A percentile compares a stretch with the other conserved stretches of the same genome.
Evolutionary conservation across 257 asterid genomes (phyloP).

Genomic region (Nicotiana tabacum): DNA sequence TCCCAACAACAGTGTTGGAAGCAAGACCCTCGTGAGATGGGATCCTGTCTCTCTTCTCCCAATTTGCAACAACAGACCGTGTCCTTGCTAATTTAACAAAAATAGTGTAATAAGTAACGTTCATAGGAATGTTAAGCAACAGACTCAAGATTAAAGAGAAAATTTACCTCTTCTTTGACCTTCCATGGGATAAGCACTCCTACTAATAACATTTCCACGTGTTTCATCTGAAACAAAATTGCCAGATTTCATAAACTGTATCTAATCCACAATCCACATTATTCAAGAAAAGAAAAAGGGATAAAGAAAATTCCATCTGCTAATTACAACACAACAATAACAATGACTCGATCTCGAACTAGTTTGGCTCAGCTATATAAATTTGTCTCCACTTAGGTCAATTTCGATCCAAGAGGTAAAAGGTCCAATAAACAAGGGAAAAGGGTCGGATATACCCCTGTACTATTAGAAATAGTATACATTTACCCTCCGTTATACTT

Average conservation of each 20-base stretch:
- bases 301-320: neutral
- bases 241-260: neutral
- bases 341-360: neutral
- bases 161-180: constrained; percentile 63
- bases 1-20: constrained; percentile 49
- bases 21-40: constrained; percentile 44
- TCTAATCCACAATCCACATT: neutral
- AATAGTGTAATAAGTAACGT: constrained; percentile 11
- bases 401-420: neutral
- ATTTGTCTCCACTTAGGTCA: neutral
- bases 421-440: neutral
- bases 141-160: neutral
- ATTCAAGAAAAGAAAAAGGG: neutral
- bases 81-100: constrained; percentile 41
- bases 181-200: constrained; percentile 49
- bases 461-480: too few species aligned
- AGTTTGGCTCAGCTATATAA: neutral
- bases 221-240: constrained; percentile 40
- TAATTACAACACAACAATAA: neutral
- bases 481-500: too few species aligned
- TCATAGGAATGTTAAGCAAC: neutral
- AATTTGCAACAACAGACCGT: constrained; percentile 41
- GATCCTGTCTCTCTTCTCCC: constrained; percentile 69
- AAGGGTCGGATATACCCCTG: too few species aligned
- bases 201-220: constrained; percentile 36